Conservation (phyloP, 2,329 filamentous ascomycete species). For the Colletotrichum truncatum region DNA sequence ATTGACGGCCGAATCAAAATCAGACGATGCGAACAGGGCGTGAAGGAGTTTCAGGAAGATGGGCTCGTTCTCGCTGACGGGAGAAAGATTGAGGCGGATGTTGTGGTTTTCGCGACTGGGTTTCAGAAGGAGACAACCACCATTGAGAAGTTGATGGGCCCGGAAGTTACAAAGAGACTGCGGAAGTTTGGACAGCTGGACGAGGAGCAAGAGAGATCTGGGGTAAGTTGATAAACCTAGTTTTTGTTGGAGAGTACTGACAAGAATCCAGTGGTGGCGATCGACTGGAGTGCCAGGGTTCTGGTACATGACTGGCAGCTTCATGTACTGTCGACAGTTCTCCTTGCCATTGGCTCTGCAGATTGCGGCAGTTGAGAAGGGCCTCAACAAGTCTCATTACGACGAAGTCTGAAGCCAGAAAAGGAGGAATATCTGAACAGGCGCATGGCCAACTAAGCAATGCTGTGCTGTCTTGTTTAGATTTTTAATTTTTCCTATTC, state of each 20-base stretch:
- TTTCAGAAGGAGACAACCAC: constrained; percentile 49
- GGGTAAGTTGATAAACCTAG: constrained; percentile 31
- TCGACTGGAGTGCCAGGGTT: constrained; percentile 46
- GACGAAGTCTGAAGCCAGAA: background rate
- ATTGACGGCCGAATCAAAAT: constrained; percentile 51
- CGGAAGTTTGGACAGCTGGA: constrained; percentile 48
- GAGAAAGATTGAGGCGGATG: constrained; percentile 46
- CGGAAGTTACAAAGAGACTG: constrained; percentile 42
- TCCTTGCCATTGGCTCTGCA: constrained; percentile 48
- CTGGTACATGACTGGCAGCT: constrained; percentile 49
- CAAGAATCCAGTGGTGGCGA: constrained; percentile 43
- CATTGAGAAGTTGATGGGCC: constrained; percentile 45
- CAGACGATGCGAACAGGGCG: constrained; percentile 38
- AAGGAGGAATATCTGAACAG: too few relatives aligned
- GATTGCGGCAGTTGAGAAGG: constrained; percentile 46
- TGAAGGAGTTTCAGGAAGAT: constrained; percentile 40
- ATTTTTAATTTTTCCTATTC: background rate
- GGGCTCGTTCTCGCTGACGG: constrained; percentile 43
- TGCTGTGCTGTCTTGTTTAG: background rate
- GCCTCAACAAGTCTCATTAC: constrained; percentile 11
- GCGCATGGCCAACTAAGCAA: fast-evolving
- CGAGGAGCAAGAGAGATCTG: constrained; percentile 39
- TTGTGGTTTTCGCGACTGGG: constrained; percentile 53
- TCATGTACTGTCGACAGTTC: constrained; percentile 44
- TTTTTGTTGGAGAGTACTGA: background rate